Conservation (phyloP, 208 protist species). For the Kentomonas sorsogonicus region DNA sequence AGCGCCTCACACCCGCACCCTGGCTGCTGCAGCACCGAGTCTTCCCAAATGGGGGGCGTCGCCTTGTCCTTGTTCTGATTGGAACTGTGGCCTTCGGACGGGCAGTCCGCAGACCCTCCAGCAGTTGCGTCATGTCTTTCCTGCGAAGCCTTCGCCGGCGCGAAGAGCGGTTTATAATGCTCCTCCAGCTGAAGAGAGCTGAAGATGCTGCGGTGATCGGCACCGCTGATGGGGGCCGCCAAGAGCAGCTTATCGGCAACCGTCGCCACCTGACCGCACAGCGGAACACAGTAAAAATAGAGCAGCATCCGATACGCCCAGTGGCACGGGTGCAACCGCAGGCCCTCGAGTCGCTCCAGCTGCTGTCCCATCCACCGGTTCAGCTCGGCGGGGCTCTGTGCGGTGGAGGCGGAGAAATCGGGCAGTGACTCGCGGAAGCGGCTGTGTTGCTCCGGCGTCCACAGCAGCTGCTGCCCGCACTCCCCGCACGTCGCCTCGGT, state of each 20-base stretch:
- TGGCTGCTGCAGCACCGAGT: too few relatives aligned
- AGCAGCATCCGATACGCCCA: conserved; percentile 72
- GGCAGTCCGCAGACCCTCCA: too few relatives aligned
- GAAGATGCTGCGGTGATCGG: too few relatives aligned
- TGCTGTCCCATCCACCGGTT: conserved; percentile 33
- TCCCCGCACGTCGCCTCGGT: conserved; percentile 17
- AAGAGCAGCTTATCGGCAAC: too few relatives aligned
- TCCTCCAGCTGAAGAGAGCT: too few relatives aligned
- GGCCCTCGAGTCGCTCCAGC: conserved; percentile 16
- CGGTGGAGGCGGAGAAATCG: conserved; percentile 17
- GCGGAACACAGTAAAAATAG: conserved; percentile 57
- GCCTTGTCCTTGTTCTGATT: too few relatives aligned
- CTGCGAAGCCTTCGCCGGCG: too few relatives aligned
- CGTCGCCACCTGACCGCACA: conserved; percentile 33
- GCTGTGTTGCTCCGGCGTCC: conserved; percentile 19
- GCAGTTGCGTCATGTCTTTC: too few relatives aligned
- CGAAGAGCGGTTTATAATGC: too few relatives aligned
- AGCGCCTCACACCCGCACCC: conserved; percentile 45
- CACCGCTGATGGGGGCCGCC: too few relatives aligned
- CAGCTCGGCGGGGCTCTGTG: too few relatives aligned
- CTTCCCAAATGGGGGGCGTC: conserved; percentile 16
- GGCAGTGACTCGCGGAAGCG: conserved; percentile 18
- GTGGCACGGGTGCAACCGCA: conserved; percentile 47
- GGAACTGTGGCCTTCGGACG: too few relatives aligned
- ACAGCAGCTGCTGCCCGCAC: conserved; percentile 21